Conservation (phyloP, 2,329 filamentous ascomycete genomes). For the Didymella exigua region DNA sequence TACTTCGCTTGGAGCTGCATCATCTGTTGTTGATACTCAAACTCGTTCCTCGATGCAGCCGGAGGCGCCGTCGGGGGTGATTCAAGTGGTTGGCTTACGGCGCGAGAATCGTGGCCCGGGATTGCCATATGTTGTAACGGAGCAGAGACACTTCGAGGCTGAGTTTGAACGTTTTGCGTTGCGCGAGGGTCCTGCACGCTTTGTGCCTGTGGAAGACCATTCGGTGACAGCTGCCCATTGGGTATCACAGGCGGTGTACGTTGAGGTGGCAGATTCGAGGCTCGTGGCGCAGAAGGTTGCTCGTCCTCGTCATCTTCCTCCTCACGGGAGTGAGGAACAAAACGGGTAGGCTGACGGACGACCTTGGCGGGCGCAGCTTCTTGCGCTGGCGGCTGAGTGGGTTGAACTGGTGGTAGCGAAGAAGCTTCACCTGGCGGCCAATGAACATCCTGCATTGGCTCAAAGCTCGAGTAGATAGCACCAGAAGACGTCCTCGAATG, state of each 20-base stretch:
- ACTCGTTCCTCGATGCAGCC: constrained; percentile 31
- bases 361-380: constrained; percentile 6
- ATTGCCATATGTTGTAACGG: constrained; percentile 15
- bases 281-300: not conserved
- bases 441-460: constrained; percentile 11
- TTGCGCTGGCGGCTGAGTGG: constrained; percentile 6
- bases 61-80: constrained; percentile 16
- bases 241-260: not conserved
- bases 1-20: constrained; percentile 41
- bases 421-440: constrained; percentile 6
- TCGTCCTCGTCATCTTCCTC: not conserved
- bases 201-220: not conserved
- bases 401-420: constrained; percentile 1
- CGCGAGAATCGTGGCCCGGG: constrained; percentile 22
- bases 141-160: constrained; percentile 17
- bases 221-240: not conserved
- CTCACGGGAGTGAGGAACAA: constrained; percentile 1
- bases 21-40: constrained; percentile 41
- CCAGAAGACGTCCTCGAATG: constrained; percentile 6
- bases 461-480: constrained; percentile 18
- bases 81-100: constrained; percentile 16
- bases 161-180: not conserved
- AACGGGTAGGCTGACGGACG: constrained; percentile 11
- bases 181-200: constrained; percentile 19
- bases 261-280: not conserved